Conservation (phyloP, 169 alveolate species). For the Condylostoma magnum region DNA sequence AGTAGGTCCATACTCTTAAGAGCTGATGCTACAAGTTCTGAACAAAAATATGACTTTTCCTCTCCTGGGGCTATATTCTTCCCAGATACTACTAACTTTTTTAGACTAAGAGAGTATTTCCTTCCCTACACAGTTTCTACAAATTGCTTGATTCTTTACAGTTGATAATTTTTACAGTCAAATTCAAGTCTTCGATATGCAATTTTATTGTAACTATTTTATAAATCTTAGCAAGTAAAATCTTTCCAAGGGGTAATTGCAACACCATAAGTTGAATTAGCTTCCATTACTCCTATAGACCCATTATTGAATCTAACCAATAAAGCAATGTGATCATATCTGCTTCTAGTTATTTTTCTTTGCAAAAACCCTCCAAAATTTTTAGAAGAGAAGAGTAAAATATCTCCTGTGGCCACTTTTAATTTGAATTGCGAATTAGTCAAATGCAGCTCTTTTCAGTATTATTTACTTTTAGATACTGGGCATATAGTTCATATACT, state of each 20-base stretch:
- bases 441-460: constrained; percentile 60
- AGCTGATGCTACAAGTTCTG: constrained; percentile 74
- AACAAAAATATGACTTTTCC: constrained; percentile 52
- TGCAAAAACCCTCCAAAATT: constrained; percentile 52
- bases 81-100: background rate
- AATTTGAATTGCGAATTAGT: constrained; percentile 50
- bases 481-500: background rate
- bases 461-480: constrained; percentile 14
- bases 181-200: background rate
- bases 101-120: constrained; percentile 1
- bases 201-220: background rate
- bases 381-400: constrained; percentile 60
- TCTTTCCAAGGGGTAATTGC: constrained; percentile 58
- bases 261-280: constrained; percentile 68
- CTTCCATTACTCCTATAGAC: constrained; percentile 70
- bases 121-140: constrained; percentile 13
- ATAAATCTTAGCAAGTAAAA: constrained; percentile 11
- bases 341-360: constrained; percentile 73
- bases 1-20: constrained; percentile 60
- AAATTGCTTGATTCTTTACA: background rate
- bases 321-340: constrained; percentile 89
- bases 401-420: constrained; percentile 75
- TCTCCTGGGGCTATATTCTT: background rate
- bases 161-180: background rate
- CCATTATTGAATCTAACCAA: constrained; percentile 58